Evolutionary conservation across 2,329 filamentous ascomycete genomes (phyloP).

Genomic region (Hypoxylon sp.): DNA sequence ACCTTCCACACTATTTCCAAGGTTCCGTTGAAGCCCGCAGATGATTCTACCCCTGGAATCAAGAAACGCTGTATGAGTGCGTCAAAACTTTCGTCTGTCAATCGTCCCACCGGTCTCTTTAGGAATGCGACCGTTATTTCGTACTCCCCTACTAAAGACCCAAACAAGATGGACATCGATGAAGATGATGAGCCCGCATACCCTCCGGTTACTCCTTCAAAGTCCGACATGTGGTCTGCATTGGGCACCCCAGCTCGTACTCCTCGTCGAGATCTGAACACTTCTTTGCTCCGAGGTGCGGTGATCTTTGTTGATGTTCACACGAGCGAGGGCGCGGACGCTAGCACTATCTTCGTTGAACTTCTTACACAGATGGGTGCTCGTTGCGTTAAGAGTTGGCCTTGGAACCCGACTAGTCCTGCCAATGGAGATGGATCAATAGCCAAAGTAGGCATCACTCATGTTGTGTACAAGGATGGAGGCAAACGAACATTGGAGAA

Average conservation of each 20-base stretch:
- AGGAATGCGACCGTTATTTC: conserved; percentile 69
- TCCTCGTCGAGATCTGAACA: conserved; percentile 68
- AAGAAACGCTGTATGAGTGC: conserved; percentile 68
- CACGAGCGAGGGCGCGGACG: conserved; percentile 84
- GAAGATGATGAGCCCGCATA: conserved; percentile 45
- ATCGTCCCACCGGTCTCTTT: conserved; percentile 60
- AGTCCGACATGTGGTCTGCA: conserved; percentile 68
- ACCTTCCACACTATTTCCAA: conserved; percentile 83
- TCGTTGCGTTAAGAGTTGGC: conserved; percentile 81
- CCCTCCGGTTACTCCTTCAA: conserved; percentile 62
- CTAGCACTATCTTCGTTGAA: conserved; percentile 84
- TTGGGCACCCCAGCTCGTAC: conserved; percentile 71
- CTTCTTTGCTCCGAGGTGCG: conserved; percentile 74
- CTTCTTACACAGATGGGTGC: conserved; percentile 87
- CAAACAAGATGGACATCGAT: conserved; percentile 51
- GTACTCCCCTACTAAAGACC: conserved; percentile 66
- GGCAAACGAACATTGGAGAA: conserved; percentile 85
- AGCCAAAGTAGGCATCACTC: conserved; percentile 81
- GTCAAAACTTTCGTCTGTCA: conserved; percentile 61
- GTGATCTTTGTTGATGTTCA: conserved; percentile 88
- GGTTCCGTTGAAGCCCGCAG: conserved; percentile 80
- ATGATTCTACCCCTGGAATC: conserved; percentile 67
- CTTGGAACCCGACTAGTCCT: conserved; percentile 72
- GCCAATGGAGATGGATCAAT: conserved; percentile 56
- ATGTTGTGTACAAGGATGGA: conserved; percentile 92